Evolutionary conservation across 345 rosid genomes (phyloP), one percentile per base, ranked within the genome.

Genomic region (Aegle marmelos): DNA sequence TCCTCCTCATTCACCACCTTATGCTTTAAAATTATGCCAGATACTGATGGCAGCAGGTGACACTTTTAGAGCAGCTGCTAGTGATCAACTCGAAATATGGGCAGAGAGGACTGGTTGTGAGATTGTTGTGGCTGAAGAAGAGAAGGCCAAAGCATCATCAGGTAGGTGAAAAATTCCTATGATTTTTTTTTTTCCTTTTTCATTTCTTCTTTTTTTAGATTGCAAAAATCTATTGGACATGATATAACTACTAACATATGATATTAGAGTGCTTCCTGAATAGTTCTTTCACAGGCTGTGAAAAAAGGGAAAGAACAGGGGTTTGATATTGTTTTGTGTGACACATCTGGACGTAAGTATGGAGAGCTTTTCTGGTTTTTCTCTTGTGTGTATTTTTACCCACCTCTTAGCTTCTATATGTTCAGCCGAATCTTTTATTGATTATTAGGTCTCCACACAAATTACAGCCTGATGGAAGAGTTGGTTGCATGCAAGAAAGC

Each of bases 21-120:
- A 76, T 80, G 78, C 27, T 50, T 77, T 81, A 83, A 80, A 79
- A 78, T 72, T 81, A 78, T 86, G 67, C 75, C 85, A 93, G 99
- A 86, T 94, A 83, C 83, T 96, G 80, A 83, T 93, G 90, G 99
- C 98, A 39, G 99, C 99, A 76, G 99, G 99, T 25, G 99, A 96
- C 85, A 96, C 99, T 60, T 96, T 92, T 84, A 91, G 99, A 83
- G 98, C 99, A 79, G 99, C 99, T 79, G 93, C 97, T 68, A 94
- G 93, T 80, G 98, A 96, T 83, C 97, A 93, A 85, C 88, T 96
- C 64, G 98, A 95, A 87, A 92, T 96, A 75, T 92, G 97, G 99
- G 98, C 97, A 19, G 95, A 92, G 89, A 90, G 97, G 85, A 89
- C 97, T 24, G 97, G 89, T 54, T 94, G 98, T 79, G 97, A 92